Conservation (phyloP, 768 basidiomycete species). For the Tulasnella calospora region DNA sequence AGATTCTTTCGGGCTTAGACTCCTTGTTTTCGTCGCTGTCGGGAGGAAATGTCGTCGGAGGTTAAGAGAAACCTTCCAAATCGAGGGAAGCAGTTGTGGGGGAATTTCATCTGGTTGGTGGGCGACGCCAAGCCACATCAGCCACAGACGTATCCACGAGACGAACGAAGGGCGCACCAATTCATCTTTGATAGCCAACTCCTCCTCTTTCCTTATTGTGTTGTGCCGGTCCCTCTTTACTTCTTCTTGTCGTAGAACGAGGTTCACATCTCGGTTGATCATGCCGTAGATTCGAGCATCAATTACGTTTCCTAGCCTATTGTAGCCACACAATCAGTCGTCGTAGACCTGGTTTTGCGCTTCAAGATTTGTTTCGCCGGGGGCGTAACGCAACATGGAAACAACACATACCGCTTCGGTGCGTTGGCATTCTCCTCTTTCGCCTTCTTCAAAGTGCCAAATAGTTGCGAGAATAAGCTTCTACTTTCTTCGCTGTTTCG, state of each 20-base stretch:
- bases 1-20: background rate
- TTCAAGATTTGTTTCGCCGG: background rate
- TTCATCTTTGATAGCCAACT: conserved; percentile 28
- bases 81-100: conserved; percentile 22
- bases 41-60: conserved; percentile 26
- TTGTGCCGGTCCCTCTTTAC: conserved; percentile 21
- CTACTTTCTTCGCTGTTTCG: conserved; percentile 13
- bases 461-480: conserved; percentile 25
- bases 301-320: conserved; percentile 28
- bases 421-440: conserved; percentile 21
- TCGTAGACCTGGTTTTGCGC: background rate
- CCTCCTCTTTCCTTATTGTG: conserved; percentile 27
- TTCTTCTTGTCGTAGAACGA: conserved; percentile 26
- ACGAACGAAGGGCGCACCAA: conserved; percentile 13
- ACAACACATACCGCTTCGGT: conserved; percentile 27
- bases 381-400: background rate
- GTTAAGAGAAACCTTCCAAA: conserved; percentile 27
- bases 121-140: background rate
- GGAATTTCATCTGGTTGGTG: conserved; percentile 19
- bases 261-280: conserved; percentile 26
- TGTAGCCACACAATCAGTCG: background rate
- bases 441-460: conserved; percentile 27
- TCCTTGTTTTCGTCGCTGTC: background rate
- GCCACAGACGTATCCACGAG: too few relatives aligned
- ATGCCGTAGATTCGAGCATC: conserved; percentile 26